These are phyloP conservation scores for Lunularia cruciata DNA, from an alignment of 225 moss, liverwort and hornwort genomes.

Conservation along the genomic window DNA sequence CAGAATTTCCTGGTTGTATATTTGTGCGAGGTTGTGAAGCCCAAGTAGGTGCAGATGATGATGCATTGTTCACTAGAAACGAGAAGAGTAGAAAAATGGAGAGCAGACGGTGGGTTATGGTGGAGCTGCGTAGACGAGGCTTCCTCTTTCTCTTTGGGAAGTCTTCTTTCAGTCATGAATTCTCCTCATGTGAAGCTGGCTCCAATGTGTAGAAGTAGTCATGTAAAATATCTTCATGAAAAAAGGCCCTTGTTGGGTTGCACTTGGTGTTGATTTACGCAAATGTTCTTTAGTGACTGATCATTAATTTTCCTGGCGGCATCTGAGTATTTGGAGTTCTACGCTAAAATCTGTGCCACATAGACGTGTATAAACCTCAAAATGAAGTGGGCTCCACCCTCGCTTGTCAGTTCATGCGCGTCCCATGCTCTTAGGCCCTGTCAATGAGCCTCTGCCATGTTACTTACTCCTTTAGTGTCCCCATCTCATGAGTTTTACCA, in stretches of 20 bases:
- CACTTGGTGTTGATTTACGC: slow-evolving; percentile 27
- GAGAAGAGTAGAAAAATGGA: slow-evolving; percentile 31
- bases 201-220: slow-evolving; percentile 54
- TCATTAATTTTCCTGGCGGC: background rate
- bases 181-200: slow-evolving; percentile 43
- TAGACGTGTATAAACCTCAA: background rate
- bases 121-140: slow-evolving; percentile 36
- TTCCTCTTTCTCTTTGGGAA: slow-evolving; percentile 29
- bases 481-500: too few relatives aligned
- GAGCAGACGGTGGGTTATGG: slow-evolving; percentile 23
- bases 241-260: slow-evolving; percentile 46
- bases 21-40: slow-evolving; percentile 17
- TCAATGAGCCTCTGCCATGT: too few relatives aligned
- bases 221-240: slow-evolving; percentile 69
- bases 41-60: slow-evolving; percentile 6
- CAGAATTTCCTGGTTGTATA: slow-evolving; percentile 11
- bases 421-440: too few relatives aligned
- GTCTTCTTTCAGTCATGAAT: slow-evolving; percentile 36
- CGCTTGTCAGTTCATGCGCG: too few relatives aligned
- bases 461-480: too few relatives aligned
- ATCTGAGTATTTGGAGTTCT: slow-evolving; percentile 9
- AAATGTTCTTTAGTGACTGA: slow-evolving; percentile 6
- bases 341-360: slow-evolving; percentile 1
- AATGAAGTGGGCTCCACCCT: background rate
- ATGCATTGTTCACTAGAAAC: slow-evolving; percentile 17